phyloP scores from a whole-genome alignment of 2,329 filamentous ascomycete species.

The Colletotrichum sojae region DNA sequence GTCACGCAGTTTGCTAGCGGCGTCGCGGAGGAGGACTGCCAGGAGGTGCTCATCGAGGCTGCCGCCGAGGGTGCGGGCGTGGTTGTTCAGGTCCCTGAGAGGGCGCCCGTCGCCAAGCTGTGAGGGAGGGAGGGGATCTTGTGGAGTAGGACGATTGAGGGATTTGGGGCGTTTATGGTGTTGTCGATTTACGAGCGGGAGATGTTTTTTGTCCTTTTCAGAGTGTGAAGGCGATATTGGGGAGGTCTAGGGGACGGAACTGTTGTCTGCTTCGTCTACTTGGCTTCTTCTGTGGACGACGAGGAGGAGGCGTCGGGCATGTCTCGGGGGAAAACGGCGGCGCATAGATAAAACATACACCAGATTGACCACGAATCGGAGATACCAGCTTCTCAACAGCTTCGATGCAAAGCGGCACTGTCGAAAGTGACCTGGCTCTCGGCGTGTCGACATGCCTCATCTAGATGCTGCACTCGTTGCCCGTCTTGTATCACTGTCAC shows the following conservation, averaged over 20 bases:
- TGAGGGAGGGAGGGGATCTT: not conserved
- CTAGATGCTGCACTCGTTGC: not conserved
- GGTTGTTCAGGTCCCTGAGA: conserved; percentile 51
- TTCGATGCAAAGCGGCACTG: too few species aligned
- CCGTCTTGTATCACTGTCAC: not conserved
- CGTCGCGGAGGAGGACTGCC: conserved; percentile 86
- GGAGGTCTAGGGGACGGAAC: not conserved
- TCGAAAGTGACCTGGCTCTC: not conserved
- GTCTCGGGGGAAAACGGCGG: not conserved
- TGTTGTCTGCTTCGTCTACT: not conserved
- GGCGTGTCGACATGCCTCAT: not conserved
- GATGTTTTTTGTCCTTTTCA: not conserved
- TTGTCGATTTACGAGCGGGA: not conserved
- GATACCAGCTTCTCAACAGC: not conserved
- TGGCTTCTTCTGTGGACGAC: not conserved
- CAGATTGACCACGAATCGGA: conserved; percentile 4
- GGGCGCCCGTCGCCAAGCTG: conserved; percentile 35
- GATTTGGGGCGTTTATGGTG: not conserved
- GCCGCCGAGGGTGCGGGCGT: conserved; percentile 57
- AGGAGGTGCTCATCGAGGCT: conserved; percentile 73
- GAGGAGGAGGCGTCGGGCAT: not conserved
- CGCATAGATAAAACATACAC: conserved; percentile 1
- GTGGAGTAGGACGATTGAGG: not conserved
- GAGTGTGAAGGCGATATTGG: not conserved
- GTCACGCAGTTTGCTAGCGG: conserved; percentile 93